Percentiles rank a stretch among this genome's conserved stretches.
Evolutionary conservation across 2,329 filamentous ascomycete genomes (phyloP).

Genomic region (Nemania serpens): DNA sequence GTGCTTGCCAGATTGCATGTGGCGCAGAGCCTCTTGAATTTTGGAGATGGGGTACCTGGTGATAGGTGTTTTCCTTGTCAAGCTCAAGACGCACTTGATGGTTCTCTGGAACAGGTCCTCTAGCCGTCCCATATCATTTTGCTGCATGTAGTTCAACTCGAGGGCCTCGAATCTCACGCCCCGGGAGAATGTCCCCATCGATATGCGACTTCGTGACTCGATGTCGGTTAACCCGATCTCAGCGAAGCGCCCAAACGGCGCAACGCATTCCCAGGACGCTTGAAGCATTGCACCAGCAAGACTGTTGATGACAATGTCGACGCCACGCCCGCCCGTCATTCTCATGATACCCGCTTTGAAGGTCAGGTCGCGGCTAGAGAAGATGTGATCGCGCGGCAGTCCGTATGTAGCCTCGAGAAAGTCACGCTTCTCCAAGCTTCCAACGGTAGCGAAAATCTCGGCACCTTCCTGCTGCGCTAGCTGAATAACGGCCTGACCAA

Average conservation of each 20-base stretch:
- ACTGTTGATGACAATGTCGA: constrained; percentile 42
- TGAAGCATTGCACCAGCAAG: constrained; percentile 38
- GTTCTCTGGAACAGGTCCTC: constrained; percentile 23
- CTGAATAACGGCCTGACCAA: constrained; percentile 29
- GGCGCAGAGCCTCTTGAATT: constrained; percentile 32
- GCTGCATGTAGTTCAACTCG: constrained; percentile 29
- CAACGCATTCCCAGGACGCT: constrained; percentile 43
- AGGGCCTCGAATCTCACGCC: constrained; percentile 33
- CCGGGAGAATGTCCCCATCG: constrained; percentile 45
- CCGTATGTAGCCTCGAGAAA: constrained; percentile 39
- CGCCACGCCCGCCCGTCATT: constrained; percentile 38
- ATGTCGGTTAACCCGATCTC: constrained; percentile 44
- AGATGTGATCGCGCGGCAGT: constrained; percentile 41
- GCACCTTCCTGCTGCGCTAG: constrained; percentile 24
- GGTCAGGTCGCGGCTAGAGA: constrained; percentile 37
- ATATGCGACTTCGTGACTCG: constrained; percentile 41
- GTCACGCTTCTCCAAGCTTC: constrained; percentile 39
- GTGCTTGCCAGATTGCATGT: constrained; percentile 31
- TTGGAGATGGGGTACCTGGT: constrained; percentile 30
- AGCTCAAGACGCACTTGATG: constrained; percentile 17
- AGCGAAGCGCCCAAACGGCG: constrained; percentile 43
- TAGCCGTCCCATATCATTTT: constrained; percentile 20
- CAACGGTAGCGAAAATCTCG: constrained; percentile 42
- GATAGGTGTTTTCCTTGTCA: constrained; percentile 24
- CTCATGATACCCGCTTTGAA: constrained; percentile 39